Percentiles rank a stretch among this genome's conserved stretches.
These are phyloP conservation scores for Apiospora malaysiana DNA, from an alignment of 2,329 filamentous ascomycete genomes.

Conservation along the genomic window DNA sequence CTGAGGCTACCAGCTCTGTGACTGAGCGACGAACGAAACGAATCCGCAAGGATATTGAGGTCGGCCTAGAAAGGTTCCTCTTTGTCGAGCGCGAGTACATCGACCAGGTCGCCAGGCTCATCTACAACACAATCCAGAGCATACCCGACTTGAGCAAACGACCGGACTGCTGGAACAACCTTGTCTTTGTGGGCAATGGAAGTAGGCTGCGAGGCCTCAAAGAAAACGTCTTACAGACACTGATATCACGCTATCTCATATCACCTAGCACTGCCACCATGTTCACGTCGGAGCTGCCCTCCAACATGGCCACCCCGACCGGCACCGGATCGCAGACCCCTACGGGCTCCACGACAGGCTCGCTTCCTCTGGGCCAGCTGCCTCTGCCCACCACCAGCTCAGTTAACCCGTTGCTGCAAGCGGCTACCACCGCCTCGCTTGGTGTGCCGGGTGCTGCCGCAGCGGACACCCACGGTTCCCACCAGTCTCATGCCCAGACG, in stretches of 20 bases:
- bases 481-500: constrained; percentile 68
- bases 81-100: constrained; percentile 75
- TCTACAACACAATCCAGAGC: constrained; percentile 82
- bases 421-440: constrained; percentile 77
- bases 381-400: constrained; percentile 45
- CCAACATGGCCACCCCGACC: constrained; percentile 87
- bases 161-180: constrained; percentile 85
- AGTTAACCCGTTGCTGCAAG: constrained; percentile 90
- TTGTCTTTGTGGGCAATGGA: constrained; percentile 92
- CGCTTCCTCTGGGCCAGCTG: constrained; percentile 60
- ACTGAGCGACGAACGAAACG: constrained; percentile 58
- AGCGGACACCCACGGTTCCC: constrained; percentile 53
- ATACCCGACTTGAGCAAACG: constrained; percentile 87
- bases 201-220: constrained; percentile 77
- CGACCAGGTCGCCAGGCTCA: constrained; percentile 81
- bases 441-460: constrained; percentile 47
- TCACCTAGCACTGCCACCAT: constrained; percentile 93
- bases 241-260: constrained; percentile 84
- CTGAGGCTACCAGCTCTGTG: constrained; percentile 35
- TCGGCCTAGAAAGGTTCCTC: constrained; percentile 77
- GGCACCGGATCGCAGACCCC: constrained; percentile 94
- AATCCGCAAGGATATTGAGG: constrained; percentile 72
- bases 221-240: constrained; percentile 81
- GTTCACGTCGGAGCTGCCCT: constrained; percentile 95
- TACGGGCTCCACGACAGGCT: constrained; percentile 64